Evolutionary conservation across 139 green algal species (phyloP).

Genomic region (Bryopsis sp.): DNA sequence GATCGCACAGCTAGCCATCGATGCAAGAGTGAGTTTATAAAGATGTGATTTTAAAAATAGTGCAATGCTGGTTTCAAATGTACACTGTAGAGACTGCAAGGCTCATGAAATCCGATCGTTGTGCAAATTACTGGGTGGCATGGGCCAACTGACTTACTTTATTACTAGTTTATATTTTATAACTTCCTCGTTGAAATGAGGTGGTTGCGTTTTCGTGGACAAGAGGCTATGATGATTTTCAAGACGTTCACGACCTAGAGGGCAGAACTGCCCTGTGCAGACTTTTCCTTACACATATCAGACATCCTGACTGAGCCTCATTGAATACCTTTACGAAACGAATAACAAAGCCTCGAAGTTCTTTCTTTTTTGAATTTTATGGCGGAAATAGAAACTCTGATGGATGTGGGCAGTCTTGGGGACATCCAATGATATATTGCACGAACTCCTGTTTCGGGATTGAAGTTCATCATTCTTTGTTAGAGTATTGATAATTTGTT

Average conservation of each 20-base stretch:
- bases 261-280: no score
- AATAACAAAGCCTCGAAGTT: no score
- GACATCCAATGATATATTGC: neutral
- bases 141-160: neutral
- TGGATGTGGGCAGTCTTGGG: neutral
- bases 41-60: neutral
- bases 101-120: no score
- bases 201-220: neutral
- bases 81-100: neutral
- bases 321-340: no score
- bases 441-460: neutral
- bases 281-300: no score
- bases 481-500: neutral
- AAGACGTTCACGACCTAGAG: no score
- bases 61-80: neutral
- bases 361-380: no score
- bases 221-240: no score
- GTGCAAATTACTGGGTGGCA: neutral
- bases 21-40: constrained; percentile 47
- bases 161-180: neutral
- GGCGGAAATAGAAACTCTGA: no score
- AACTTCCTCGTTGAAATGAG: neutral
- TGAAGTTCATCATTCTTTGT: neutral
- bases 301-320: no score
- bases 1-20: constrained; percentile 60